Evolutionary conservation across 164 flowering plant genomes (phyloP).

Genomic region (Stephania japonica): DNA sequence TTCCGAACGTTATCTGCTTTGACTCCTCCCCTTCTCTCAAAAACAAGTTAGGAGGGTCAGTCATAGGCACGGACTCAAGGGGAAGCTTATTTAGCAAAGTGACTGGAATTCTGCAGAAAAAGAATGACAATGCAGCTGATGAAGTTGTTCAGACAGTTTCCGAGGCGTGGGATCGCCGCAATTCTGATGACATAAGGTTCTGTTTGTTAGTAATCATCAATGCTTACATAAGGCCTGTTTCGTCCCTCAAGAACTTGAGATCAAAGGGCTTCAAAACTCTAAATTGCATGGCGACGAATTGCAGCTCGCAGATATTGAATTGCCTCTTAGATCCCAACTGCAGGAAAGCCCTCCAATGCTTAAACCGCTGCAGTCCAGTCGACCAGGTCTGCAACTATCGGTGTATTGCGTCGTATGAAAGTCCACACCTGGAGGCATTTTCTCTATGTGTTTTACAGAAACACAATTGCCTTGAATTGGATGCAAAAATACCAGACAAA

Average conservation of each 20-base stretch:
- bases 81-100: constrained; percentile 36
- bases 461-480: constrained; percentile 77
- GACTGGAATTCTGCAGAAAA: constrained; percentile 18
- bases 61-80: constrained; percentile 22
- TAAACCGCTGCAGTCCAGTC: constrained; percentile 82
- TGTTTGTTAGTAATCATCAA: constrained; percentile 73
- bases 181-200: constrained; percentile 91
- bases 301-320: constrained; percentile 71
- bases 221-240: constrained; percentile 74
- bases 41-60: constrained; percentile 68
- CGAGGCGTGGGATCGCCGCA: constrained; percentile 83
- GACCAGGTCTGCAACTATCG: constrained; percentile 93
- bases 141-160: constrained; percentile 53
- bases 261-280: constrained; percentile 81
- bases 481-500: constrained; percentile 69
- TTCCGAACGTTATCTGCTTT: constrained; percentile 64
- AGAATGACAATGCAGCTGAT: constrained; percentile 31
- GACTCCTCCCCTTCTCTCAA: constrained; percentile 52
- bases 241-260: constrained; percentile 65
- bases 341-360: constrained; percentile 84
- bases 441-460: constrained; percentile 88
- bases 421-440: constrained; percentile 74
- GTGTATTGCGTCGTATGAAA: constrained; percentile 92
- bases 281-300: constrained; percentile 78
- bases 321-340: constrained; percentile 83